Evolutionary conservation across 1,139 yeast species (phyloP).

Genomic region (Geotrichum carabidarum): DNA sequence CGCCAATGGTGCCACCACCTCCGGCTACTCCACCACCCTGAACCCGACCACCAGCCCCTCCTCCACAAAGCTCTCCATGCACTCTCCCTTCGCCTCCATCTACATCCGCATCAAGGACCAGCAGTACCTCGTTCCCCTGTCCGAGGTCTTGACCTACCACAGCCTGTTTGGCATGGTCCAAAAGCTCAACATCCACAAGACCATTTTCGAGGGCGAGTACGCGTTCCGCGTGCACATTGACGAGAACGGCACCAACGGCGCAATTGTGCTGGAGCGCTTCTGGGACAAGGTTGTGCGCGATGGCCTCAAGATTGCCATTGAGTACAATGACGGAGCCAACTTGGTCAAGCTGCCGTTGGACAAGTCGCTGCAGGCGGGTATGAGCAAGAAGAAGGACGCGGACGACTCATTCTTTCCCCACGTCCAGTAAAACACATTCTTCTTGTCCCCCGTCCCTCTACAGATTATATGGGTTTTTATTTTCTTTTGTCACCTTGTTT

Average conservation of each 20-base stretch:
- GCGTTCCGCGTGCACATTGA: constrained; percentile 24
- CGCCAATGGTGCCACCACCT: neutral
- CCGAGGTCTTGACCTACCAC: constrained; percentile 12
- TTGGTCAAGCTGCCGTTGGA: constrained; percentile 21
- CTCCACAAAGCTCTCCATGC: constrained; percentile 3
- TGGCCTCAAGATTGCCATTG: constrained; percentile 22
- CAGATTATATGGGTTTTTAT: too few relatives aligned
- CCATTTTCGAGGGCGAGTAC: constrained; percentile 22
- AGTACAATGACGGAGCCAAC: constrained; percentile 16
- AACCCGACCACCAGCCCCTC: constrained; percentile 7
- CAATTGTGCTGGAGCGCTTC: constrained; percentile 24
- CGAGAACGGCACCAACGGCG: constrained; percentile 22
- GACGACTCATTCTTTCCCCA: constrained; percentile 23
- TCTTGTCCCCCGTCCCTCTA: neutral
- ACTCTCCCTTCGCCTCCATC: constrained; percentile 10
- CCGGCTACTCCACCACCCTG: neutral
- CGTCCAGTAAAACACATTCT: neutral
- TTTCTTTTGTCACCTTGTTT: too few relatives aligned
- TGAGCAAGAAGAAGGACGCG: constrained; percentile 21
- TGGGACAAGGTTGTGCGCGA: constrained; percentile 26
- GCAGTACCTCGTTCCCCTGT: constrained; percentile 9
- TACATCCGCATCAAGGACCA: constrained; percentile 9
- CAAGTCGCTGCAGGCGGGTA: constrained; percentile 21
- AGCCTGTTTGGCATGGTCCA: constrained; percentile 18
- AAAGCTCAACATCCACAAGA: constrained; percentile 22